Evolutionary conservation across 169 alveolate genomes (phyloP).

Genomic region (Haemoproteus tartakovskyi): DNA sequence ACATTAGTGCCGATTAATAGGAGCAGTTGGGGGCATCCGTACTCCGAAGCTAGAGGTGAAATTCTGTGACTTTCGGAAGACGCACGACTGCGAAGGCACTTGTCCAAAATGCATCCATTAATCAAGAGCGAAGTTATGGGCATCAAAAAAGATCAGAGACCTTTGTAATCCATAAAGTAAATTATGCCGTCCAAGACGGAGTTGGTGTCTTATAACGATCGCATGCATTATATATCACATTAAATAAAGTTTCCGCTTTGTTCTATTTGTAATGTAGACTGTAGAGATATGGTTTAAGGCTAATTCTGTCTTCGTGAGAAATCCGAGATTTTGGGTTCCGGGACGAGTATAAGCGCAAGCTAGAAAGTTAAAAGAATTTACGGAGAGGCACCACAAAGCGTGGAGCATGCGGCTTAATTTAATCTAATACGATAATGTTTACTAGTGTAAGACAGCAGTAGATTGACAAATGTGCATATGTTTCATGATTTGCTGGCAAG

Average conservation of each 20-base stretch:
- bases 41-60: conserved; percentile 90
- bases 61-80: conserved; percentile 88
- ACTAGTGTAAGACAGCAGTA: conserved; percentile 88
- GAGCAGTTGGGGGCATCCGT: conserved; percentile 91
- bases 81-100: conserved; percentile 91
- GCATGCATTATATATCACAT: too few relatives aligned
- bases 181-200: conserved; percentile 92
- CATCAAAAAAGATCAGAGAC: conserved; percentile 92
- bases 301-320: conserved; percentile 90
- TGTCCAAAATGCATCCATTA: conserved; percentile 88
- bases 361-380: conserved; percentile 92
- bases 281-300: too few relatives aligned
- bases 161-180: conserved; percentile 90
- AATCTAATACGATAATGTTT: conserved; percentile 89
- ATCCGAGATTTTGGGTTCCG: conserved; percentile 90
- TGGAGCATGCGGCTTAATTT: conserved; percentile 91
- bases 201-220: too few relatives aligned
- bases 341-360: conserved; percentile 96
- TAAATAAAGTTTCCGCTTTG: too few relatives aligned
- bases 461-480: conserved; percentile 89
- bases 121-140: conserved; percentile 91
- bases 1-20: conserved; percentile 84
- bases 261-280: too few relatives aligned
- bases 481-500: conserved; percentile 88
- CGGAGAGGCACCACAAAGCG: conserved; percentile 94